Conservation (phyloP, 371 early-diverging fungal genomes). For the Cokeromyces recurvatus region DNA sequence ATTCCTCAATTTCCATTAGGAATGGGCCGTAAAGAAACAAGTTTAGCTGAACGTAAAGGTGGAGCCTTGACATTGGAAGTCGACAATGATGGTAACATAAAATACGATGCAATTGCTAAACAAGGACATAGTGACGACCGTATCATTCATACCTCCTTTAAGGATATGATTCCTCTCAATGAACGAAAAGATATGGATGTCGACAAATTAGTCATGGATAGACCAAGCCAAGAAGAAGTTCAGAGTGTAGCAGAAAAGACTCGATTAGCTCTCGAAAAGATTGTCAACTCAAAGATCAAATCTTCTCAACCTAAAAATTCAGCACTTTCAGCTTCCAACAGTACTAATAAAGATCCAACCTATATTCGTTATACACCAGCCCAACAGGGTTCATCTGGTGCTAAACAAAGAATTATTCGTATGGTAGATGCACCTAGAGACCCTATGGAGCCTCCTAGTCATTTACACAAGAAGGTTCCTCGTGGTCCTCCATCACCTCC, state of each 20-base stretch:
- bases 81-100: constrained; percentile 85
- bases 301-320: constrained; percentile 68
- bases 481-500: constrained; percentile 89
- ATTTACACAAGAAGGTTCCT: constrained; percentile 89
- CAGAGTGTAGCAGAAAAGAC: constrained; percentile 86
- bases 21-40: constrained; percentile 81
- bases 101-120: constrained; percentile 83
- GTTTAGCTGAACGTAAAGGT: constrained; percentile 42
- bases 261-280: constrained; percentile 79
- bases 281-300: constrained; percentile 74
- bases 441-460: constrained; percentile 94
- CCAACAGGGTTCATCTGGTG: constrained; percentile 62
- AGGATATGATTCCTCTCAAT: constrained; percentile 76
- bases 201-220: constrained; percentile 60
- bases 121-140: constrained; percentile 73
- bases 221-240: constrained; percentile 80
- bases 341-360: constrained; percentile 65
- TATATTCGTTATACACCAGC: constrained; percentile 91
- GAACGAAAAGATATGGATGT: constrained; percentile 74
- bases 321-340: constrained; percentile 30
- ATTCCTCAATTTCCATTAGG: constrained; percentile 89
- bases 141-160: constrained; percentile 78
- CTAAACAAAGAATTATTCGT: constrained; percentile 80
- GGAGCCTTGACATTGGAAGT: constrained; percentile 85
- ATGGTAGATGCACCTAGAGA: constrained; percentile 95